A percentile compares a stretch with the other conserved stretches of the same genome.
Conservation (phyloP, 371 early-diverging fungal species). For the Mucor saturninus region DNA sequence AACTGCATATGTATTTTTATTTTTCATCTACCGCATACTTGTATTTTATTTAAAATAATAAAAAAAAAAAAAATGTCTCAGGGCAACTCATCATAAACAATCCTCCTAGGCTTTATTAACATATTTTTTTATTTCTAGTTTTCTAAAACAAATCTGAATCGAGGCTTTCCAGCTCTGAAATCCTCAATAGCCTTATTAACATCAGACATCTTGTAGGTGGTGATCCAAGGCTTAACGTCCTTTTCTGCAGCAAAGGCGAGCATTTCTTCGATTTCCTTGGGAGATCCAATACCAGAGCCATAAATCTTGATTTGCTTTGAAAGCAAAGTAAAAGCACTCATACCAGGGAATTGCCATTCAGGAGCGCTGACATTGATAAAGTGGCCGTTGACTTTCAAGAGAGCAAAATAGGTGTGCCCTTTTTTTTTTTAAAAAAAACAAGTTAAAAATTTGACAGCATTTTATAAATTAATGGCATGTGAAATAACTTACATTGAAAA, state of each 20-base stretch:
- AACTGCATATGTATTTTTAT: too few relatives aligned
- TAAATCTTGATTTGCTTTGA: conserved; percentile 47
- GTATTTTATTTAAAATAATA: too few relatives aligned
- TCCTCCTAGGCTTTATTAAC: too few relatives aligned
- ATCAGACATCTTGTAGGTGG: conserved; percentile 58
- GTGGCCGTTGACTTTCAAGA: too few relatives aligned
- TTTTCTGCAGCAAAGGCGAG: conserved; percentile 69
- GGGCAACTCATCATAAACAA: too few relatives aligned
- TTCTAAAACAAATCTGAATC: conserved; percentile 67
- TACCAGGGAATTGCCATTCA: too few relatives aligned
- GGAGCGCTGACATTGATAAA: too few relatives aligned
- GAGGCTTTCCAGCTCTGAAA: conserved; percentile 61
- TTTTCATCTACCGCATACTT: too few relatives aligned
- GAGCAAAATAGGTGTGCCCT: conserved; percentile 28
- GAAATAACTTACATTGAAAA: conserved; percentile 14
- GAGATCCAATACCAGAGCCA: conserved; percentile 70
- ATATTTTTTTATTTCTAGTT: conserved; percentile 16
- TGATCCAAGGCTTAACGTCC: conserved; percentile 63
- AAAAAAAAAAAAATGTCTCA: too few relatives aligned
- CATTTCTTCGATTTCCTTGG: conserved; percentile 52
- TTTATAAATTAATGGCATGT: too few relatives aligned
- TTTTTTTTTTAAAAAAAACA: not conserved
- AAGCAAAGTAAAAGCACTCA: conserved; percentile 3
- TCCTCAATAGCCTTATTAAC: conserved; percentile 61
- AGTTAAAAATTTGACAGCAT: not conserved